Base-by-base conservation (phyloP, 1,284 basidiomycete species). In the Mycena citricolor region DNA sequence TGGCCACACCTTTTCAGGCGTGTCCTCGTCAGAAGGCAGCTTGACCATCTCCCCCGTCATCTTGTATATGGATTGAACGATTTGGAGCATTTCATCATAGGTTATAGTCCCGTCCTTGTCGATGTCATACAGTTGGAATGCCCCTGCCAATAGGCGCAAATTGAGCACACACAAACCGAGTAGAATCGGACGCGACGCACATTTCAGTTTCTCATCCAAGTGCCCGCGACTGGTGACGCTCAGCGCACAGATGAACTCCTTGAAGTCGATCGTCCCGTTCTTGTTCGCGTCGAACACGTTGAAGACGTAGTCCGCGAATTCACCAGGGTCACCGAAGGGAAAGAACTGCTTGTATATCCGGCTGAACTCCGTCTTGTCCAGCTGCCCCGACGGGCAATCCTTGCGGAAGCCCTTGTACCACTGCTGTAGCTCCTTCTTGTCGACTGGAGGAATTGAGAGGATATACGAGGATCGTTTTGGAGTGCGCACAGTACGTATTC, bases 341-440 rank as follows among this genome's bases (percentile, higher is more conserved):
- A 98, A 98, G 86, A 99, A 97, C 65, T 99, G 95, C 65, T 95
- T 94, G 81, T 99, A 99, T 77, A 99, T 99, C 66, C 90, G 87
- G 62, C 88, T 81, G 69, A 99, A 99, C 67, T 97, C 95, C 43
- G 83, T 76, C 77, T 94, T 97, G 79, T 98, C 91, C 57, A 99
- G 83, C 59, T 94, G 89, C 32, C 97, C 97, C 4, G 92, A 90
- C 0, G 97, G 97, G 66, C 97, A 99, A 70, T 99, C 97, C 70
- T 95, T 98, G 62, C 95, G 82, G 72, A 98, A 99, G 36, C 95
- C 95, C 69, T 98, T 98, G 79, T 98, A 97, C 95, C 97, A 99
- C 79, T 98, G 94, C 74, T 99, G 95, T 42, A 99, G 83, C 68
- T 99, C 97, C 69, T 94, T 92, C 83, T 98, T 97, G 77, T 99